Base-by-base conservation (phyloP, 2,329 filamentous ascomycete species). In the Fusarium gaditjirri region DNA sequence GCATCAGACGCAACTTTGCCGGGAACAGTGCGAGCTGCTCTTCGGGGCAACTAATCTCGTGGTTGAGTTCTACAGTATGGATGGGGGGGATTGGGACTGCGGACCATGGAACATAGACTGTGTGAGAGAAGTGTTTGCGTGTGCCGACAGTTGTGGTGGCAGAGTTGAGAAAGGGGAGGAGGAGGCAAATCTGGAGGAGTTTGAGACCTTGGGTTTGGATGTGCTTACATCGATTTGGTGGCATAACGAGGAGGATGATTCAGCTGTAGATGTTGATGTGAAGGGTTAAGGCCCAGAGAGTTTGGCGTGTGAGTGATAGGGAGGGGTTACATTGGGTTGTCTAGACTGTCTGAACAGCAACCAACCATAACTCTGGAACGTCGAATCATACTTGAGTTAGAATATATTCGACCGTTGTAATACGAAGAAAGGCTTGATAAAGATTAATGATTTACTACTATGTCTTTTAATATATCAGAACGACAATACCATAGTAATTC, bases 11-110 rank as follows among this genome's bases (percentile, higher is more conserved):
- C 33, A 55, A 5, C 39, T 59, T 21, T 70, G 53, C 25, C 42
- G 38, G 25, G 38, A 57, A 35, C 21, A 54, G 27, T 65, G 62
- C 38, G 46, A 38, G 35, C 35, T 39, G 36, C 57, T 72, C 23
- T 31, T 72, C 13, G 29, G 36, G 10, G 29, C 29, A 23, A 72
- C 61, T 19, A 72, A 56, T 23, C 44, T 63, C 23, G 61, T 58
- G 33, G 57, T 70, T n/a, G 65, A 72, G 49, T 66, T 72, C 29
- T 65, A 72, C 38, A 21, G 36, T 8, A 59, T 47, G 23, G 42
- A 21, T 11, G 33, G 42, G 8, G 29, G 52, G 17, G 42, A 65
- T 11, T 69, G 46, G 47, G 64, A 46, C 23, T 72, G 55, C 33
- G 59, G 70, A 11, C 70, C 68, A 3, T 69, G 55, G 50, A 49